phyloP scores from a whole-genome alignment of 208 protist genomes.

The Acanthamoeba sp. region DNA sequence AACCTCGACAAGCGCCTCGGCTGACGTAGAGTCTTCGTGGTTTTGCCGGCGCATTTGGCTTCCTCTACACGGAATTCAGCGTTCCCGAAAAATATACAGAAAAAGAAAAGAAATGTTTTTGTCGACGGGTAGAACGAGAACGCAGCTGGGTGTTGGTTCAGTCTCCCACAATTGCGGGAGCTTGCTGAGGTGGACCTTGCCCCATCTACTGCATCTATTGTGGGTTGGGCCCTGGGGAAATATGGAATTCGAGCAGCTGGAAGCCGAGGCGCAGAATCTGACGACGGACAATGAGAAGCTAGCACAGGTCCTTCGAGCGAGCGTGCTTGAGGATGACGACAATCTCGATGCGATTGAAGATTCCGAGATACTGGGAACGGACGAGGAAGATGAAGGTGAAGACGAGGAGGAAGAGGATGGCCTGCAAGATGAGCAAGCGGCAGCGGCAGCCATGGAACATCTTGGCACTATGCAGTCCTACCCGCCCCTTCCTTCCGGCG shows the following conservation, averaged over 20 bases:
- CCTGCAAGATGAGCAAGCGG: neutral
- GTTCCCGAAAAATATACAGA: neutral
- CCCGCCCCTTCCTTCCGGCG: neutral
- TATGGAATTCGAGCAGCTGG: neutral
- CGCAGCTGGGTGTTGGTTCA: neutral
- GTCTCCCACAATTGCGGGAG: neutral
- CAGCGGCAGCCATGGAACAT: neutral
- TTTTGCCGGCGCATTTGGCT: too few relatives aligned
- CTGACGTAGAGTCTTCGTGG: neutral
- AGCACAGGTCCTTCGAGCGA: neutral
- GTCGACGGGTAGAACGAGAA: neutral
- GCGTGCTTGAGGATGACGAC: neutral
- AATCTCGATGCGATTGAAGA: neutral
- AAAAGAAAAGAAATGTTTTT: neutral
- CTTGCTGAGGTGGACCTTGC: neutral
- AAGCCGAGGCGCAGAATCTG: neutral
- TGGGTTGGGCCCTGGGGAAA: neutral
- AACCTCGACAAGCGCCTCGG: slow-evolving; percentile 81
- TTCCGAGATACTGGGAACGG: neutral
- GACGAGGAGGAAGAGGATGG: neutral
- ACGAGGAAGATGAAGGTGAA: neutral
- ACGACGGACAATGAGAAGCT: neutral
- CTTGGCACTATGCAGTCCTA: neutral
- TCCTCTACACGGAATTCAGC: too few relatives aligned
- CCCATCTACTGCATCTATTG: neutral